A percentile compares a stretch with the other conserved stretches of the same genome.
Evolutionary conservation across 2,329 filamentous ascomycete genomes (phyloP).

Genomic region (Aspergillus ustus): DNA sequence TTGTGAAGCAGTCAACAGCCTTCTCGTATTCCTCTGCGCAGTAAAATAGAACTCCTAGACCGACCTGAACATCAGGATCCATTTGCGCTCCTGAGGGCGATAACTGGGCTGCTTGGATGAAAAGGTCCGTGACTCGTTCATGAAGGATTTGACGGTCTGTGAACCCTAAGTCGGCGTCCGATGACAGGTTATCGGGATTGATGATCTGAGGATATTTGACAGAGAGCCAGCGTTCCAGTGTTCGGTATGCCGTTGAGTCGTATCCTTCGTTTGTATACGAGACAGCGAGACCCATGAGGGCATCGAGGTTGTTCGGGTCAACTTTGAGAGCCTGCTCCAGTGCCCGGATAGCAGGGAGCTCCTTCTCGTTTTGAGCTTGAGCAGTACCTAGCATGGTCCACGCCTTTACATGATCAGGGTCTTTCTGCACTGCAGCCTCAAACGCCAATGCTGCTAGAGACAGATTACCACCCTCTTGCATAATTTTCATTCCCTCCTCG

Average conservation of each 20-base stretch:
- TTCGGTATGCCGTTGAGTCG: slow-evolving; percentile 94
- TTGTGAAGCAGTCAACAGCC: slow-evolving; percentile 96
- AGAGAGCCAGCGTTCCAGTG: slow-evolving; percentile 95
- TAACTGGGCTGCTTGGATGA: slow-evolving; percentile 89
- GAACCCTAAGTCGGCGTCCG: slow-evolving; percentile 84
- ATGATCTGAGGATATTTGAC: slow-evolving; percentile 88
- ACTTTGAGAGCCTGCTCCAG: slow-evolving; percentile 88
- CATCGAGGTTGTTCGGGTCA: slow-evolving; percentile 83
- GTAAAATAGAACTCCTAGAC: slow-evolving; percentile 95
- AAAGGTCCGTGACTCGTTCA: slow-evolving; percentile 85
- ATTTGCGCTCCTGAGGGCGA: slow-evolving; percentile 92
- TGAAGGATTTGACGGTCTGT: slow-evolving; percentile 90
- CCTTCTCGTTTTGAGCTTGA: slow-evolving; percentile 98
- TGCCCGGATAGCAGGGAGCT: slow-evolving; percentile 91
- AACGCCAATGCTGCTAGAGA: slow-evolving; percentile 93
- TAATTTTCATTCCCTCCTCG: slow-evolving; percentile 89
- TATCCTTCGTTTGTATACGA: slow-evolving; percentile 99
- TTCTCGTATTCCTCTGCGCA: slow-evolving; percentile 98
- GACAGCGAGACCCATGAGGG: slow-evolving; percentile 92
- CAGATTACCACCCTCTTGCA: slow-evolving; percentile 91
- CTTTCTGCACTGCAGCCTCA: slow-evolving; percentile 90
- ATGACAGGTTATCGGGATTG: slow-evolving; percentile 71
- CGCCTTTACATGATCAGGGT: slow-evolving; percentile 83
- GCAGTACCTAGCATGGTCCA: slow-evolving; percentile 92
- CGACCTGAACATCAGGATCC: slow-evolving; percentile 98